Base-by-base conservation (phyloP, 2,329 filamentous ascomycete genomes). In the Berkeleyomyces basicola region DNA sequence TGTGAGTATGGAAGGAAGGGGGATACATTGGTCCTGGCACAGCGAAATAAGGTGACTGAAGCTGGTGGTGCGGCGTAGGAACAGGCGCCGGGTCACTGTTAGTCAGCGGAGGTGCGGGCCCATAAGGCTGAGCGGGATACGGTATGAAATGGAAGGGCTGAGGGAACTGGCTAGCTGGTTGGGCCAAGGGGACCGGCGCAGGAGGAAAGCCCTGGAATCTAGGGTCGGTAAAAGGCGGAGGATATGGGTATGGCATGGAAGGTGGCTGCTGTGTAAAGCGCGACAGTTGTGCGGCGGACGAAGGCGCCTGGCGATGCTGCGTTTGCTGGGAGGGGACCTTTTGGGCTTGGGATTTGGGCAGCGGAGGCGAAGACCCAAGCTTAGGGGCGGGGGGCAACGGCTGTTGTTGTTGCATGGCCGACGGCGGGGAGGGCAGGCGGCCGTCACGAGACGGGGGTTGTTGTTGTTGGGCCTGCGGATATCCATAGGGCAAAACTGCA, bases 221-320 rank as follows among this genome's bases (percentile, higher is more conserved):
- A 37, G 43, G 61, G 31, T 59, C 64, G 33, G 63, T n/a, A 42
- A 63, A 62, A 36, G 47, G 59, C 11, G 57, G 62, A 11, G 58
- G 62, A 37, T 68, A 67, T 37, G 67, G 65, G 36, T 66, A 60
- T 36, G 64, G 66, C 55, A 58, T 39, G 43, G 64, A 61, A 7
- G 59, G 66, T 46, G 63, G 65, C 40, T 64, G 59, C 40, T 63
- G 65, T 49, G 47, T 51, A 31, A 36, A 37, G 16, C 43, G 46
- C 23, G 47, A 4, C 11, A 33, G 39, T 40, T 37, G 39, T 11
- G 44, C 10, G 57, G 40, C 40, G 42, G 58, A 14, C 51, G 40
- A 53, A 16, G 47, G 58, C 36, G 53, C 53, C 39, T 51, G 55
- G 16, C 37, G 61, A 59, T 66, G 64, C 61, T 67, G 67, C 37